These are phyloP conservation scores for Cladophialophora bantiana DNA, from an alignment of 2,329 filamentous ascomycete species.

Conservation along the genomic window DNA sequence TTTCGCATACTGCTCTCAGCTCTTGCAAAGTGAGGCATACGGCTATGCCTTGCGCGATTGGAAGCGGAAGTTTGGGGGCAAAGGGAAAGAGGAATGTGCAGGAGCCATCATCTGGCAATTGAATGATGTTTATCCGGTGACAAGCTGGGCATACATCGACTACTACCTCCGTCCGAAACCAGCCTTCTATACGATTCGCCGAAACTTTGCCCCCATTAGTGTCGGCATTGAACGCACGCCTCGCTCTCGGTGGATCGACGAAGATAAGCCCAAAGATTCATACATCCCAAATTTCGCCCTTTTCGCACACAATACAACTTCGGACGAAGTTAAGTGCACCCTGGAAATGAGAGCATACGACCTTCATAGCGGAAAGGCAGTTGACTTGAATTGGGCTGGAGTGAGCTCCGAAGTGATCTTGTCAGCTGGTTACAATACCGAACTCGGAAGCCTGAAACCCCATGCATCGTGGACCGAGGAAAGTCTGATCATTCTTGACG, in stretches of 20 bases:
- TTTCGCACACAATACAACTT: slow-evolving; percentile 18
- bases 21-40: slow-evolving; percentile 66
- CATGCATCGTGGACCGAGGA: slow-evolving; percentile 19
- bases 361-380: background rate
- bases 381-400: background rate
- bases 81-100: slow-evolving; percentile 51
- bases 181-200: slow-evolving; percentile 65
- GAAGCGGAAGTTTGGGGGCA: slow-evolving; percentile 55
- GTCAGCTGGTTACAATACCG: slow-evolving; percentile 19
- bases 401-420: slow-evolving; percentile 8
- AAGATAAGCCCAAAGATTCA: slow-evolving; percentile 10
- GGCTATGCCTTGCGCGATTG: slow-evolving; percentile 66
- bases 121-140: slow-evolving; percentile 64
- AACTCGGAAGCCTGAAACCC: slow-evolving; percentile 5
- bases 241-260: slow-evolving; percentile 11
- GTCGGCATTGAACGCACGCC: slow-evolving; percentile 55
- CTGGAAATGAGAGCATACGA: slow-evolving; percentile 13
- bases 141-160: slow-evolving; percentile 68
- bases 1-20: slow-evolving; percentile 72
- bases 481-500: slow-evolving; percentile 20
- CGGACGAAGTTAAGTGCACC: background rate
- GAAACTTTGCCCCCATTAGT: slow-evolving; percentile 63
- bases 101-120: slow-evolving; percentile 57
- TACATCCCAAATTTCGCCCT: slow-evolving; percentile 6
- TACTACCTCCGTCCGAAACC: slow-evolving; percentile 68